Evolutionary conservation across 768 basidiomycete species (phyloP), one percentile per base, ranked within the genome.

Genomic region (Rhodotorula paludigena): DNA sequence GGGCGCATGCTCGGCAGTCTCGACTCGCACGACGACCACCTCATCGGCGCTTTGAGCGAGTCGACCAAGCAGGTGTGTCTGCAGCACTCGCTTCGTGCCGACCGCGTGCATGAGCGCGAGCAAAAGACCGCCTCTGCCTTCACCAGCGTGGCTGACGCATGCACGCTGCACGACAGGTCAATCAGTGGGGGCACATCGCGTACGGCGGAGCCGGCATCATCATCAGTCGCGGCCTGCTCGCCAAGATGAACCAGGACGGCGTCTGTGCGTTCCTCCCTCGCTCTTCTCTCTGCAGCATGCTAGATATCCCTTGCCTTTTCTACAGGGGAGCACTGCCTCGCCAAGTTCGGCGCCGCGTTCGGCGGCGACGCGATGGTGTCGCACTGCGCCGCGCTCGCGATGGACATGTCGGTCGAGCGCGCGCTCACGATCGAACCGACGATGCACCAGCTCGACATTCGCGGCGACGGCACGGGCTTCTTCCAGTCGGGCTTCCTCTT

Each of bases 401-500:
- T 61, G 56, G 58, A 58, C 58, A 63, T 51, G 35, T 28, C 32
- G 41, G 45, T 63, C 33, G 7, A 61, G 38, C 54, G 60, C 12
- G 49, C 63, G 12, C 38, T 73, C 48, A 69, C 53, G 36, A 38
- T 73, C 39, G 68, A 73, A 10, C 42, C 45, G n/a, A 73, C 72
- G 10, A 57, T 63, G 25, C 72, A 73, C 54, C 72, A 73, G 54
- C 72, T 73, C 61, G 72, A 73, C 55, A 69, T 73, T 51, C 60
- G 68, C 20, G 72, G 64, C n/a, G 72, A 73, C 64, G 64, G 64
- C 0, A 69, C 72, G 7, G 72, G 72, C 42, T 73, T 65, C 53
- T 73, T 73, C 61, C 72, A 73, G 35, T 69, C 68, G 42, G 72
- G 72, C 28, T 73, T 73, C 64, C 72, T 60, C 36, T 58, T 73